Conservation (phyloP, 805 yeast genomes). For the Citeromyces nyonsensis region DNA sequence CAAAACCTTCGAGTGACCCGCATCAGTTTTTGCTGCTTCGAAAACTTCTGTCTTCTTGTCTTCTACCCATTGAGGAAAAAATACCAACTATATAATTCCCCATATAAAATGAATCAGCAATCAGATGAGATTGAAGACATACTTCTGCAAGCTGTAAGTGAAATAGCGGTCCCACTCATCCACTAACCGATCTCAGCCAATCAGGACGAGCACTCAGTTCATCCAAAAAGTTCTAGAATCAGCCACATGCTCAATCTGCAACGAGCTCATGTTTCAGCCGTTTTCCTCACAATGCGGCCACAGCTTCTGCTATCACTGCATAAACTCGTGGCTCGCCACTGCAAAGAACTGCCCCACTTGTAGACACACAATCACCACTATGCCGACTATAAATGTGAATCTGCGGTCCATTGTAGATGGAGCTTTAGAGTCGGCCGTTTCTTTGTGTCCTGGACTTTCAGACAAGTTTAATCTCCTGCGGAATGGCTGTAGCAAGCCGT, state of each 20-base stretch:
- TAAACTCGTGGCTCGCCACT: slow-evolving; percentile 44
- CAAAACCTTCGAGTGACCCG: no score
- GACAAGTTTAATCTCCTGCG: slow-evolving; percentile 8
- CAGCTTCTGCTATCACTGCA: slow-evolving; percentile 53
- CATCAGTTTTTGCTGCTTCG: no score
- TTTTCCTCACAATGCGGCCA: slow-evolving; percentile 57
- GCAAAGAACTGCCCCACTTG: slow-evolving; percentile 59
- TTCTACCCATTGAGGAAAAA: no score
- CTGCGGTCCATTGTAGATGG: slow-evolving; percentile 28
- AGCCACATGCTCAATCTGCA: slow-evolving; percentile 46
- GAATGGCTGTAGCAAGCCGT: slow-evolving; percentile 15
- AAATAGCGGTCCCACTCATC: no score
- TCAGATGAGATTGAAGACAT: no score
- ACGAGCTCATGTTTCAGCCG: slow-evolving; percentile 55
- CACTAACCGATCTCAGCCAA: no score
- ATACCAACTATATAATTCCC: no score
- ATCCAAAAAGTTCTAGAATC: no score
- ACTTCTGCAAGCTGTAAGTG: no score
- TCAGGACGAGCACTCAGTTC: no score
- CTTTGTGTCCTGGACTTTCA: slow-evolving; percentile 9
- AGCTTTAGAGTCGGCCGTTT: slow-evolving; percentile 21
- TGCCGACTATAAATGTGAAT: slow-evolving; percentile 38
- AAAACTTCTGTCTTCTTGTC: no score
- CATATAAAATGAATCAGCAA: no score
- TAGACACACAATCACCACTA: slow-evolving; percentile 26